These are phyloP conservation scores for Yarrowia deformans DNA, from an alignment of 805 yeast genomes.

Conservation along the genomic window DNA sequence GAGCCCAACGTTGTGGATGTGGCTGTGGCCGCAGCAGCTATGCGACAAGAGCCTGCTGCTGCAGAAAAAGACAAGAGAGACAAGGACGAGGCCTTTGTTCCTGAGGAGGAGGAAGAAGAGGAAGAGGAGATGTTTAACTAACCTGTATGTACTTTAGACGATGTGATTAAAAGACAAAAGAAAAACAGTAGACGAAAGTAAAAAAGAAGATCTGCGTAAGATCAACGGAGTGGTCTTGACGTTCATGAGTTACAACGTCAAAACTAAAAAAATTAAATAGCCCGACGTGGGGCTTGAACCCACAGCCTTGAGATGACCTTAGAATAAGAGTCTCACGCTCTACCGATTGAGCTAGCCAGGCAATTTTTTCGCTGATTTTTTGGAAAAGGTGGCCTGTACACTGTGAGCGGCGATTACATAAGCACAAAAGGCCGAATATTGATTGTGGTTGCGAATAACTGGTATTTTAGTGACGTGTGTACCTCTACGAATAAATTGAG, in stretches of 20 bases:
- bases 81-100: conserved; percentile 14
- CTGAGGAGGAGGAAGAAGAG: conserved; percentile 9
- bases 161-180: neutral
- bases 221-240: no score
- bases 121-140: conserved; percentile 16
- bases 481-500: no score
- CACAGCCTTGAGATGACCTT: conserved; percentile 24
- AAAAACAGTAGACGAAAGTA: no score
- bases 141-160: conserved; percentile 1
- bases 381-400: neutral
- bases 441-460: no score
- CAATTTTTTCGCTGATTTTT: neutral
- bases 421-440: neutral
- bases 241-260: no score
- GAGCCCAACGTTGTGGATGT: conserved; percentile 24
- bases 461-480: no score
- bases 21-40: conserved; percentile 28
- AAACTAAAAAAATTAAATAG: neutral
- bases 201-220: no score
- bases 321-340: conserved; percentile 34
- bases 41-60: conserved; percentile 1
- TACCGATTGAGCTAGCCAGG: conserved; percentile 38
- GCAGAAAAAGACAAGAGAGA: conserved; percentile 1
- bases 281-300: conserved; percentile 39
- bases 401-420: neutral